These are phyloP conservation scores for Pyrenophora graminea DNA, from an alignment of 2,329 filamentous ascomycete species.

Conservation along the genomic window DNA sequence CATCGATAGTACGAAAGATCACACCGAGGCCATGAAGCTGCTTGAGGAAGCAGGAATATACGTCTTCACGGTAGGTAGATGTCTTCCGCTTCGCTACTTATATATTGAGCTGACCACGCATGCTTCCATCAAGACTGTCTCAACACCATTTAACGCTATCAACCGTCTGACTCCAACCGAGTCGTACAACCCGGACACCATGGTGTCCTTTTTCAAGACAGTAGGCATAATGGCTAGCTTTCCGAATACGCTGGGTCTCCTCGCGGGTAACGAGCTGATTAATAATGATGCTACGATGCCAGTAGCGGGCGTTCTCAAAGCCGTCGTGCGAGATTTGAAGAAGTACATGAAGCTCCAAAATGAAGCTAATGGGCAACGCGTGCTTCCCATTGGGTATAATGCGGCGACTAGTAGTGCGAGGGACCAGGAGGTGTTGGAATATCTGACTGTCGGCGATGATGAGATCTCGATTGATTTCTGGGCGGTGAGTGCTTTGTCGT, in stretches of 20 bases:
- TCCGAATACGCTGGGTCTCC: constrained; percentile 13
- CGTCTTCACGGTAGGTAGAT: constrained; percentile 4
- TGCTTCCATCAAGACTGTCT: neutral
- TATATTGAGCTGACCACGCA: neutral
- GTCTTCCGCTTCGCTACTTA: neutral
- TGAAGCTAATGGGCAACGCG: constrained; percentile 1
- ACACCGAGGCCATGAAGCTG: constrained; percentile 14
- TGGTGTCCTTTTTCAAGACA: constrained; percentile 10
- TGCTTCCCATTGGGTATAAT: constrained; percentile 11
- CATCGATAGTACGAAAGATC: constrained; percentile 13
- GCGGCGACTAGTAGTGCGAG: constrained; percentile 8
- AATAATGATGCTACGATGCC: constrained; percentile 2
- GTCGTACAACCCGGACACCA: constrained; percentile 7
- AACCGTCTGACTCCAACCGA: constrained; percentile 9
- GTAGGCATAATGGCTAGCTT: constrained; percentile 11
- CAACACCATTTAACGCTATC: constrained; percentile 8
- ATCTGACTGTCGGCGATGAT: neutral
- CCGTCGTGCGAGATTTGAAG: constrained; percentile 15
- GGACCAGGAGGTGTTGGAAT: constrained; percentile 3
- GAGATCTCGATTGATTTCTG: neutral
- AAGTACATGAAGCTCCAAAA: constrained; percentile 13
- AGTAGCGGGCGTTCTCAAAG: constrained; percentile 8
- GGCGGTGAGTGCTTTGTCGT: neutral
- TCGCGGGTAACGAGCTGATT: constrained; percentile 1
- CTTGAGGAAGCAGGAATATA: constrained; percentile 19